Conservation (phyloP, 208 protist genomes). For the Wallacemonas sp. region DNA sequence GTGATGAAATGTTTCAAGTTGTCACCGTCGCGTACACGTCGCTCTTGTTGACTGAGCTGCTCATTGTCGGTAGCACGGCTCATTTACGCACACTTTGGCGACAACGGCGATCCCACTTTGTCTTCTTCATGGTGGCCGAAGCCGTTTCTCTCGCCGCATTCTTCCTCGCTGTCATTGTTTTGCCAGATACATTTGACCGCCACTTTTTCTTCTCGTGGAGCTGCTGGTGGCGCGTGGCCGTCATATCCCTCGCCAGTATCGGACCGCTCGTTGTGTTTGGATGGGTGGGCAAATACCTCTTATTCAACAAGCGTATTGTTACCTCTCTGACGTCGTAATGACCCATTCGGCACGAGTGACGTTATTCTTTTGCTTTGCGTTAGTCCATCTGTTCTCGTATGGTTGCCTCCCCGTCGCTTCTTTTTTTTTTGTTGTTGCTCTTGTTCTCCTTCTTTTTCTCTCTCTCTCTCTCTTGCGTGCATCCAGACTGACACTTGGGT, state of each 20-base stretch:
- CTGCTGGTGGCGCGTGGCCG: constrained; percentile 87
- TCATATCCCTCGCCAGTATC: constrained; percentile 80
- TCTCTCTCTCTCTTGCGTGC: background rate
- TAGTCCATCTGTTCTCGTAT: no score
- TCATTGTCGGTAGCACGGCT: constrained; percentile 94
- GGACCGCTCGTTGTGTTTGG: constrained; percentile 54
- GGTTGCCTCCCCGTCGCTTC: background rate
- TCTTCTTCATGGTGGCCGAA: constrained; percentile 88
- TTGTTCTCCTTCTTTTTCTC: constrained; percentile 2
- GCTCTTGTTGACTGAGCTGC: constrained; percentile 96
- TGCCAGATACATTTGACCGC: constrained; percentile 93
- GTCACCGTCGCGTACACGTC: constrained; percentile 98
- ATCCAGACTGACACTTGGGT: no score
- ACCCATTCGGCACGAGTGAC: no score
- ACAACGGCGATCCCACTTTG: constrained; percentile 68
- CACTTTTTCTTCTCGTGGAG: constrained; percentile 92
- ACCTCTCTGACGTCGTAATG: constrained; percentile 20
- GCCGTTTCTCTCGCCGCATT: constrained; percentile 91
- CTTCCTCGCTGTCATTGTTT: constrained; percentile 88
- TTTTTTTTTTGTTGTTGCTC: background rate
- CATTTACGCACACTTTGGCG: constrained; percentile 87
- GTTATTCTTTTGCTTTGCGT: no score
- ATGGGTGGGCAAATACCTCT: constrained; percentile 44
- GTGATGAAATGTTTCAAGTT: constrained; percentile 94
- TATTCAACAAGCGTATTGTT: constrained; percentile 43